Evolutionary conservation across 441 rosid species (phyloP).

Genomic region (Pelargonium fulgidum): DNA sequence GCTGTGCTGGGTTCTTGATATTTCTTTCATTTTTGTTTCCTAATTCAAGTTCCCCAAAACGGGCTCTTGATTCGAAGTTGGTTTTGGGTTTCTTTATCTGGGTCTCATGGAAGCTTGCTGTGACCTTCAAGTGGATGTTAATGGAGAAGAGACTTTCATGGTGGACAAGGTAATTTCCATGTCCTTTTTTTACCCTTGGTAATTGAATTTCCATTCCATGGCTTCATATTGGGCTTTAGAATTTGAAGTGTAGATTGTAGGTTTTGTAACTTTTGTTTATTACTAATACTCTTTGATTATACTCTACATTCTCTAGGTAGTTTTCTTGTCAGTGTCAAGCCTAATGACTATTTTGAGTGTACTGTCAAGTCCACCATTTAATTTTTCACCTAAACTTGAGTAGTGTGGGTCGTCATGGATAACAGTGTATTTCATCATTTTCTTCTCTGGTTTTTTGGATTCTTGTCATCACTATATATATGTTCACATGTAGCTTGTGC

Average conservation of each 20-base stretch:
- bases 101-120: constrained; percentile 69
- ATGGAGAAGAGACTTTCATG: constrained; percentile 76
- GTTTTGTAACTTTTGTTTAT: too few relatives aligned
- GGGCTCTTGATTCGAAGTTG: constrained; percentile 34
- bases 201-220: background rate
- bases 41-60: constrained; percentile 21
- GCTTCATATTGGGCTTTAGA: background rate
- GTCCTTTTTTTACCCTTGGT: too few relatives aligned
- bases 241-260: background rate
- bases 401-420: constrained; percentile 26
- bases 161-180: constrained; percentile 53
- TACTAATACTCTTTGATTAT: constrained; percentile 18
- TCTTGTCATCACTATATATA: constrained; percentile 20
- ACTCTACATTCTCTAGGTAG: constrained; percentile 11
- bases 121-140: constrained; percentile 88
- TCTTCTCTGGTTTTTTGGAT: constrained; percentile 19
- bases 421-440: constrained; percentile 4
- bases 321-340: constrained; percentile 2
- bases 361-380: constrained; percentile 19
- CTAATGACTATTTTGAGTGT: constrained; percentile 8
- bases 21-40: too few relatives aligned
- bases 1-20: constrained; percentile 21
- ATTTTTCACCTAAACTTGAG: constrained; percentile 27
- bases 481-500: too few relatives aligned
- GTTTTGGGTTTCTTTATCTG: constrained; percentile 24